phyloP scores from a whole-genome alignment of 257 asterid species.

The Echium plantagineum region DNA sequence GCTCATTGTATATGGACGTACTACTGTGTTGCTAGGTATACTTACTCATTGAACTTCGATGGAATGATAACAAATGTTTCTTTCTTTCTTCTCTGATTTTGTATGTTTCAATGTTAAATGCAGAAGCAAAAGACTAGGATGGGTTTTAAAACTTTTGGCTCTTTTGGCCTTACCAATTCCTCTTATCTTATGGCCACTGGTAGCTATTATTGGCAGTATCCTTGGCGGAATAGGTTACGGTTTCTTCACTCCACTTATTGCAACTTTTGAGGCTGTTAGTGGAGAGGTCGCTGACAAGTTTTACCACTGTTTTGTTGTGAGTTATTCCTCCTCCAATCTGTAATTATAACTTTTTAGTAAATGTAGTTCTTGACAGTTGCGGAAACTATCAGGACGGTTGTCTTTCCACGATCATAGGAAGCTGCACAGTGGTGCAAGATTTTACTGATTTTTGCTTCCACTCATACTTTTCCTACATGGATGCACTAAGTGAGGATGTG shows the following conservation, averaged over 20 bases:
- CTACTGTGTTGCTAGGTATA: slow-evolving; percentile 64
- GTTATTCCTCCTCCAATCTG: slow-evolving; percentile 8
- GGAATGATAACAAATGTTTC: neutral
- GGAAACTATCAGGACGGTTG: slow-evolving; percentile 63
- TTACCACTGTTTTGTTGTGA: slow-evolving; percentile 62
- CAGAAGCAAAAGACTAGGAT: slow-evolving; percentile 73
- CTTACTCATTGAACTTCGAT: neutral
- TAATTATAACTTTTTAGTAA: neutral
- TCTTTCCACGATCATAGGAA: slow-evolving; percentile 44
- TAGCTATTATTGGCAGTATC: slow-evolving; percentile 56
- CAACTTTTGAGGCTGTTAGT: slow-evolving; percentile 84
- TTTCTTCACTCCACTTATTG: slow-evolving; percentile 66
- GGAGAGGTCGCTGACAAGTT: slow-evolving; percentile 40
- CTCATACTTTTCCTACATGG: slow-evolving; percentile 87
- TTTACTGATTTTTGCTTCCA: slow-evolving; percentile 89
- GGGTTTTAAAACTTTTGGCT: slow-evolving; percentile 52
- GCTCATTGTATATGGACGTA: slow-evolving; percentile 85
- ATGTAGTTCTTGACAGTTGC: slow-evolving; percentile 10
- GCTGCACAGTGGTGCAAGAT: slow-evolving; percentile 65
- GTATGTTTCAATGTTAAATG: slow-evolving; percentile 3
- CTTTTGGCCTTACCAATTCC: slow-evolving; percentile 47
- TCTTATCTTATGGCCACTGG: slow-evolving; percentile 51
- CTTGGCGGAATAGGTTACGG: slow-evolving; percentile 75
- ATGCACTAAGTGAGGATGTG: slow-evolving; percentile 58
- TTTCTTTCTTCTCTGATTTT: neutral